Conservation (phyloP, 495 filamentous ascomycete genomes). For the Recurvomyces mirabilis region DNA sequence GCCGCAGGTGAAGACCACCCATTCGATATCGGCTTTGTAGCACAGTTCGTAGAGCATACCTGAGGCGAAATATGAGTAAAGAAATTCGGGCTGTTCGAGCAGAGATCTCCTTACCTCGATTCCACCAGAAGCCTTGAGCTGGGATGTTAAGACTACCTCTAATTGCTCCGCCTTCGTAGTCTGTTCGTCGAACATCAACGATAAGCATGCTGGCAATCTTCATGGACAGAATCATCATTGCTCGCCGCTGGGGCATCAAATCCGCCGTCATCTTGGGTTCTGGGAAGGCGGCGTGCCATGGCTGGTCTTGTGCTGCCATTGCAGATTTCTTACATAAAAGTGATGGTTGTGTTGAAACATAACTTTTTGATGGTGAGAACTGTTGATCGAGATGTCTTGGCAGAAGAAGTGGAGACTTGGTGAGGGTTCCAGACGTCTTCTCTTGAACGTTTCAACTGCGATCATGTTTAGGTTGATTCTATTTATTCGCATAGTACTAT, state of each 20-base stretch:
- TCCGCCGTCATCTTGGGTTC: conserved; percentile 11
- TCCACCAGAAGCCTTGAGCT: conserved; percentile 39
- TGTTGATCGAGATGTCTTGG: too few species aligned
- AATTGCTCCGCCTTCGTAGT: conserved; percentile 38
- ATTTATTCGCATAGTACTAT: too few species aligned
- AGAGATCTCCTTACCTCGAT: conserved; percentile 20
- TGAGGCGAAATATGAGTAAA: too few species aligned
- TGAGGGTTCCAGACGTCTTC: too few species aligned
- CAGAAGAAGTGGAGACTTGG: too few species aligned
- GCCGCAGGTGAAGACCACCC: conserved; percentile 40
- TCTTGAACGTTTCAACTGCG: too few species aligned
- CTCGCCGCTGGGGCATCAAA: conserved; percentile 12
- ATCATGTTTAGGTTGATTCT: too few species aligned
- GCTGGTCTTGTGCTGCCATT: too few species aligned
- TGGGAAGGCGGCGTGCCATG: conserved; percentile 20
- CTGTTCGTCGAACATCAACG: conserved; percentile 30
- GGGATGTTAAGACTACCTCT: conserved; percentile 38
- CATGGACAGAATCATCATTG: conserved; percentile 16
- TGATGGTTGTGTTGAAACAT: too few species aligned
- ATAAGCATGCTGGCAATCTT: conserved; percentile 23
- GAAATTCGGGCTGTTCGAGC: too few species aligned
- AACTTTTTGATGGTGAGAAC: too few species aligned
- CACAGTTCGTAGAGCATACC: conserved; percentile 28
- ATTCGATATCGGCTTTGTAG: conserved; percentile 34
- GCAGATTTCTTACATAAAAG: too few species aligned